Percentiles rank a stretch among this genome's conserved stretches.
phyloP scores from a whole-genome alignment of 2,329 filamentous ascomycete genomes.

The Penicillium sp. region DNA sequence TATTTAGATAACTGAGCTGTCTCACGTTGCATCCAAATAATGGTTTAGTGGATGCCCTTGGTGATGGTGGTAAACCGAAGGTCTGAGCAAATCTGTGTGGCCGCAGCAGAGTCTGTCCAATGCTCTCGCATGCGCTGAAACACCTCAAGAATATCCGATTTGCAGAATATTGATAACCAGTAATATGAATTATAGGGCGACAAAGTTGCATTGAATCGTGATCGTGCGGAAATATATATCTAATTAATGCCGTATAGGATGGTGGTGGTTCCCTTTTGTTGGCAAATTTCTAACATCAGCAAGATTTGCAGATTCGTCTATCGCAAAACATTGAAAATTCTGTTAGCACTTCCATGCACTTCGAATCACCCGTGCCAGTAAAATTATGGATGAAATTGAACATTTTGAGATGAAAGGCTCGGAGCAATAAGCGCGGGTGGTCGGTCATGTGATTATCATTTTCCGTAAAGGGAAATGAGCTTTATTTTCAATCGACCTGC shows the following conservation, averaged over 20 bases:
- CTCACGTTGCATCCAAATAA: neutral
- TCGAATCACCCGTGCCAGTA: neutral
- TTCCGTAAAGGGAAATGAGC: neutral
- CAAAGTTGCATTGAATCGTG: neutral
- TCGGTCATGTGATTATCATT: slow-evolving; percentile 5
- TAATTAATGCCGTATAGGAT: neutral
- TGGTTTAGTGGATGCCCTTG: neutral
- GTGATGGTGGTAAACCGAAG: neutral
- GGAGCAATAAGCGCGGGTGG: neutral
- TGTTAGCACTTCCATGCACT: neutral
- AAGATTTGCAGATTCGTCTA: neutral
- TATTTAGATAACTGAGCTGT: neutral
- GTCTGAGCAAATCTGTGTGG: neutral
- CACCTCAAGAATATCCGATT: neutral
- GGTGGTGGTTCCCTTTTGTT: neutral
- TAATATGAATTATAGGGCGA: neutral
- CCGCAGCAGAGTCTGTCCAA: neutral
- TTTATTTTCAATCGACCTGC: neutral
- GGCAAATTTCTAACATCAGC: neutral
- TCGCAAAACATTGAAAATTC: neutral
- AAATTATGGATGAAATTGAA: neutral
- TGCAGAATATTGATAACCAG: neutral
- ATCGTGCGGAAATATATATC: neutral
- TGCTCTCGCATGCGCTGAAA: neutral
- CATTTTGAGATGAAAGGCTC: neutral